Evolutionary conservation across 73 alveolate species (phyloP), one percentile per base, ranked within the genome.

Genomic region (Breviolum minutum): DNA sequence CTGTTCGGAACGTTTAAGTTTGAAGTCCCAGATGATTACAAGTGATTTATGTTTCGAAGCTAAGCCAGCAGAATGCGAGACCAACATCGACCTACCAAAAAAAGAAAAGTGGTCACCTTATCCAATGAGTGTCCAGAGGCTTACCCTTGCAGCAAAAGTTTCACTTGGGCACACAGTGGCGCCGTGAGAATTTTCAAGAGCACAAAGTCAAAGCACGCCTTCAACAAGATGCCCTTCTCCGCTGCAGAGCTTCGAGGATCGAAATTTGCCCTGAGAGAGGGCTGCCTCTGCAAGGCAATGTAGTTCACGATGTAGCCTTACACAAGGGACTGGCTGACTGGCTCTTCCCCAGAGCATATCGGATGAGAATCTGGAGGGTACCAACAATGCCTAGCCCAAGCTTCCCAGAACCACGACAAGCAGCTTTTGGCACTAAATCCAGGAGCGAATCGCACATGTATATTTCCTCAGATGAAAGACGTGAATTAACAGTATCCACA

Each of bases 391-490:
- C 26, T 17, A 83, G 48, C 40, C 17, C 73, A 32, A 40, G 71
- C 30, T 17, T 19, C 61, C 22, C 48, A 32, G 16, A 24, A 19
- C 20, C 89, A 17, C 3, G 54, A 40, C 88, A 24, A 27, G 89
- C 13, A 27, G 71, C 97, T 92, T 74, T 83, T 71, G 79, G 97
- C 97, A 71, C 97, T 92, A 40, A 92, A 92, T 30, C 97, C 97
- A 27, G 97, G 89, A n/a, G 90, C 88, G 71, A 92, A 92, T 24
- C 97, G 88, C 26, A 92, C 97, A 30, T 92, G 97, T 19, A 92
- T 92, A 80, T 92, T 92, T 54, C 97, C 97, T 92, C 6, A 54
- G 94, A 13, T 71, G 48, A 9, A 71, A 71, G n/a, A n/a, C n/a
- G n/a, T n/a, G n/a, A n/a, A n/a, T n/a, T n/a, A n/a, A n/a, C n/a